A percentile compares a stretch with the other conserved stretches of the same genome.
These are phyloP conservation scores for Acaromyces ingoldii DNA, from an alignment of 1,284 basidiomycete genomes.

Conservation along the genomic window DNA sequence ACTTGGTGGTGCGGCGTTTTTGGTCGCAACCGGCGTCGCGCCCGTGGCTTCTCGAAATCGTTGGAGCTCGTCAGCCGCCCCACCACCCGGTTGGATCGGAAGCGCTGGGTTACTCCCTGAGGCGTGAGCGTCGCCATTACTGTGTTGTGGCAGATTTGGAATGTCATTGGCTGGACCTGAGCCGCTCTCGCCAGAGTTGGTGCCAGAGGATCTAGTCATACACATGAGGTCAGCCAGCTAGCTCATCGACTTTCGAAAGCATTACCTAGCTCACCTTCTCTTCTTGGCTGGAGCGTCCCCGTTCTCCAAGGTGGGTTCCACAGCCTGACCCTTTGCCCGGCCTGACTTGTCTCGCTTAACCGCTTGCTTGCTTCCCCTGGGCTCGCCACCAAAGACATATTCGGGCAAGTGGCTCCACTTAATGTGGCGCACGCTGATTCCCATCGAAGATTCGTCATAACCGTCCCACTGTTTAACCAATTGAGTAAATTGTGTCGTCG, in stretches of 20 bases:
- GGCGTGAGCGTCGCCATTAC: neutral
- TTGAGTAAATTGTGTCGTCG: conserved; percentile 92
- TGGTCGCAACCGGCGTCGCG: neutral
- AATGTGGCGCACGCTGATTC: conserved; percentile 87
- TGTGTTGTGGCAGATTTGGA: neutral
- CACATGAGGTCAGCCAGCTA: no score
- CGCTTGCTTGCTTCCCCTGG: neutral
- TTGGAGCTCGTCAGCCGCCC: neutral
- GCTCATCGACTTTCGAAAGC: no score
- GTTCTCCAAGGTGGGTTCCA: neutral
- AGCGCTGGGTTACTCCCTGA: neutral
- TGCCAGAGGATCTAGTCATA: no score
- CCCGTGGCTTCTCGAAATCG: conserved; percentile 4
- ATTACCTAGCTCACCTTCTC: conserved; percentile 4
- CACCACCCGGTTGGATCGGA: conserved; percentile 1
- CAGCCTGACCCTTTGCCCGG: neutral
- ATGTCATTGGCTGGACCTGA: no score
- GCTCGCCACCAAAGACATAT: conserved; percentile 69
- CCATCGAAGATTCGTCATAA: conserved; percentile 88
- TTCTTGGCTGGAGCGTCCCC: conserved; percentile 2
- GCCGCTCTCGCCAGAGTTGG: no score
- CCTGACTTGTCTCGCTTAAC: conserved; percentile 3
- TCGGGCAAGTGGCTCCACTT: conserved; percentile 79
- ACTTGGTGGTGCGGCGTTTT: neutral
- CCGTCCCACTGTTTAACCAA: conserved; percentile 93